Conservation (phyloP, 2,329 filamentous ascomycete genomes). For the Diaporthe vexans region DNA sequence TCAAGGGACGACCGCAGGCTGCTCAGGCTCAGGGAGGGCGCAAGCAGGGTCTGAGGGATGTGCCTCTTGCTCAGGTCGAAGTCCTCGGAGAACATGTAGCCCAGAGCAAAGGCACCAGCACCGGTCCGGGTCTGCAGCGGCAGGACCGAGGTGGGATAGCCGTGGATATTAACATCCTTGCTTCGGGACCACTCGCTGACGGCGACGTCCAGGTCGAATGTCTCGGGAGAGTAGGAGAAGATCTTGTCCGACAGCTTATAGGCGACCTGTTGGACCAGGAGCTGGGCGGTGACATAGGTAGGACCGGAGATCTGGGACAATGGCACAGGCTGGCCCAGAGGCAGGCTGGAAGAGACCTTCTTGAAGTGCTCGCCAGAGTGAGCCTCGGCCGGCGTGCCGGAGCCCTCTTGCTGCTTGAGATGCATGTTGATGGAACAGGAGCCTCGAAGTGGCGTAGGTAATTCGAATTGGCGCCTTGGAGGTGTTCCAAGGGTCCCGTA, state of each 20-base stretch:
- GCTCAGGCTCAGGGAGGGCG: conserved; percentile 84
- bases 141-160: conserved; percentile 82
- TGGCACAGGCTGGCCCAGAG: conserved; percentile 69
- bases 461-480: conserved; percentile 3
- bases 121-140: conserved; percentile 89
- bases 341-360: conserved; percentile 65
- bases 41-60: conserved; percentile 91
- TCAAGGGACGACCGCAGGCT: conserved; percentile 88
- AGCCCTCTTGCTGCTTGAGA: conserved; percentile 56
- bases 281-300: conserved; percentile 93
- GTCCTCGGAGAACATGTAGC: conserved; percentile 98
- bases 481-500: not conserved
- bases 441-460: not conserved
- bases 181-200: conserved; percentile 81
- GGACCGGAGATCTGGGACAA: conserved; percentile 81
- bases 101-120: conserved; percentile 90
- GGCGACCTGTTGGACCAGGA: conserved; percentile 94
- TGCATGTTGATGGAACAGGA: conserved; percentile 39
- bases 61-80: conserved; percentile 93
- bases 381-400: conserved; percentile 52
- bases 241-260: conserved; percentile 97
- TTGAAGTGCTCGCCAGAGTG: conserved; percentile 52
- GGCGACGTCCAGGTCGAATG: conserved; percentile 90
- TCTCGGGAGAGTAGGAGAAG: conserved; percentile 95
- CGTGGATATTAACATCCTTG: conserved; percentile 83